phyloP scores from a whole-genome alignment of 805 yeast species.

The Jamesozyma gamospora region DNA sequence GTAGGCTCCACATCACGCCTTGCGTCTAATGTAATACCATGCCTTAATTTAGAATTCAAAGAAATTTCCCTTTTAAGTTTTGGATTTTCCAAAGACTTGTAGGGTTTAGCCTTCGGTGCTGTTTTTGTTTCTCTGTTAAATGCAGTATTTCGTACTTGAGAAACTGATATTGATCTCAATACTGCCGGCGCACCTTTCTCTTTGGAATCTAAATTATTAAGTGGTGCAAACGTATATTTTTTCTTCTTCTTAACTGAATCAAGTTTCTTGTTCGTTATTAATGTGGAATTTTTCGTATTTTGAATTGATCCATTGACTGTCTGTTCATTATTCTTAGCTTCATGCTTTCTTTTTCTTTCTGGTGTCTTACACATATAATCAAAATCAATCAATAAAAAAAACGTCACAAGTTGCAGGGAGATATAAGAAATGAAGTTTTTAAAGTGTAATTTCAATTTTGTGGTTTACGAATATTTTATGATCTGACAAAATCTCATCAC shows the following conservation, averaged over 20 bases:
- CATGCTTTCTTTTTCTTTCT: conserved; percentile 13
- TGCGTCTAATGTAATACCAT: neutral
- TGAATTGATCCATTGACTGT: neutral
- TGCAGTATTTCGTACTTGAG: conserved; percentile 22
- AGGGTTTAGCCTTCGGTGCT: neutral
- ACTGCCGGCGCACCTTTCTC: conserved; percentile 8
- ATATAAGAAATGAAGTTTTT: too few species aligned
- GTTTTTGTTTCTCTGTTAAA: neutral
- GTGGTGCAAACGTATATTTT: conserved; percentile 24
- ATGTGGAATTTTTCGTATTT: neutral
- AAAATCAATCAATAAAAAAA: neutral
- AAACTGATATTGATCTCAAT: conserved; percentile 22
- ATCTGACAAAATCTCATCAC: too few species aligned
- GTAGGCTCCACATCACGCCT: conserved; percentile 9
- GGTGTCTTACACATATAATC: conserved; percentile 15
- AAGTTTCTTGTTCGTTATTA: neutral
- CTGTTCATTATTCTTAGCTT: neutral
- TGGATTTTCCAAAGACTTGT: neutral
- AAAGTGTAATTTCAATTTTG: too few species aligned
- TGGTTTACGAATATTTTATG: neutral
- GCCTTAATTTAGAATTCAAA: neutral
- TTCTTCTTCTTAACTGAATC: conserved; percentile 5
- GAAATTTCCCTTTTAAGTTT: conserved; percentile 1
- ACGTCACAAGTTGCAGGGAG: too few species aligned
- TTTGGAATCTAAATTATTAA: conserved; percentile 13